Evolutionary conservation across 805 yeast species (phyloP).

Genomic region (Wickerhamomyces subpelliculosus): DNA sequence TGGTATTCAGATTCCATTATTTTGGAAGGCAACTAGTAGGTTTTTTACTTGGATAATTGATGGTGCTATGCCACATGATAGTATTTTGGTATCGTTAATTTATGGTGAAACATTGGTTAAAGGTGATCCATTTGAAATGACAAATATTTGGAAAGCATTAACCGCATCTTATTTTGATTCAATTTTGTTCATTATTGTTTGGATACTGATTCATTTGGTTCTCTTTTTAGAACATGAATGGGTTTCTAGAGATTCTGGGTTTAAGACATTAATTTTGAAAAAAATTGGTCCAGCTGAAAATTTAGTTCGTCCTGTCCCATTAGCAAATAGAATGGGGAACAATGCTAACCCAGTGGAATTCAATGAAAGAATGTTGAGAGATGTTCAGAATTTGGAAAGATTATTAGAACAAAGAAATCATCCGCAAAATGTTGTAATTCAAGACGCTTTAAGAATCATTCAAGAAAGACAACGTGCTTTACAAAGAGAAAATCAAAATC

Average conservation of each 20-base stretch:
- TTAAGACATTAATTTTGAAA: conserved; percentile 46
- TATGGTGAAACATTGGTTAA: conserved; percentile 11
- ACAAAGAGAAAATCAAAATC: background rate
- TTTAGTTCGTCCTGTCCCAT: background rate
- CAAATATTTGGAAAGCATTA: conserved; percentile 4
- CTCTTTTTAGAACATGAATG: conserved; percentile 59
- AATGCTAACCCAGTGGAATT: background rate
- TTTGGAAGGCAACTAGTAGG: conserved; percentile 49
- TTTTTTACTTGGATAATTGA: conserved; percentile 51
- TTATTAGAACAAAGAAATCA: conserved; percentile 3
- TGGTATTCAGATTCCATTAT: conserved; percentile 48
- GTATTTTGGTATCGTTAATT: conserved; percentile 18
- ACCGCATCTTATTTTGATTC: conserved; percentile 20
- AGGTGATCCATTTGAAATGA: conserved; percentile 12
- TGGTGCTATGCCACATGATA: conserved; percentile 38
- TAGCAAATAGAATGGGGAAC: too few species aligned
- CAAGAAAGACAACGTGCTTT: background rate
- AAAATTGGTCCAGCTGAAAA: conserved; percentile 43
- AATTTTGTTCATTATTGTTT: conserved; percentile 30
- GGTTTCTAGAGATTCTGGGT: conserved; percentile 67
- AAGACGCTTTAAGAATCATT: conserved; percentile 1
- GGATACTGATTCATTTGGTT: conserved; percentile 36
- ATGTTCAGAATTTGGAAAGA: conserved; percentile 2
- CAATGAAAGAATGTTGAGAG: background rate
- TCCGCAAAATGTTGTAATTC: background rate